Percentiles rank a stretch among this genome's conserved stretches.
Conservation (phyloP, 495 filamentous ascomycete species). For the Daldinia concentrica region DNA sequence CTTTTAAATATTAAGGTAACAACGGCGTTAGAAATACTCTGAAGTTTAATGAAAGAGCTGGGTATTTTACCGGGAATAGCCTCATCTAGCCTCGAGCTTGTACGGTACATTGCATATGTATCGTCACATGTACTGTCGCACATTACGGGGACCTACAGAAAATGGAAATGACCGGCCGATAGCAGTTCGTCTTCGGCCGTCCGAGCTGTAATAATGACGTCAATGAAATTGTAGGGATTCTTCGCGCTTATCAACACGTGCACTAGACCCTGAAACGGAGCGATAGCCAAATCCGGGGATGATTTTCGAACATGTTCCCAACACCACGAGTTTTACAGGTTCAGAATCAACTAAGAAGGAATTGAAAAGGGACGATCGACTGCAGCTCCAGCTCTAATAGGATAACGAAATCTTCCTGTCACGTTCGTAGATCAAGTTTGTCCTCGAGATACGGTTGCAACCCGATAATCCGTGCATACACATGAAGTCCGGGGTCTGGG, state of each 20-base stretch:
- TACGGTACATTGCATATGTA: neutral
- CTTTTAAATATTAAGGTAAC: neutral
- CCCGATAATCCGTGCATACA: constrained; percentile 14
- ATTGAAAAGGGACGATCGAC: constrained; percentile 29
- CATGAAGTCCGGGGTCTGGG: neutral
- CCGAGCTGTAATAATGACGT: constrained; percentile 24
- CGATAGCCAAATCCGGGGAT: constrained; percentile 37
- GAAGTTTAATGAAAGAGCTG: neutral
- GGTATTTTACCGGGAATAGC: constrained; percentile 34
- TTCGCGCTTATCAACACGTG: constrained; percentile 47
- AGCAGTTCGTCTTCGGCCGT: neutral
- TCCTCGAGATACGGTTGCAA: constrained; percentile 15
- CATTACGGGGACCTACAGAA: neutral
- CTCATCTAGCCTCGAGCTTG: constrained; percentile 10
- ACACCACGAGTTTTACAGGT: constrained; percentile 14
- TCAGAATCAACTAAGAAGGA: constrained; percentile 10
- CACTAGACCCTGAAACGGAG: constrained; percentile 34
- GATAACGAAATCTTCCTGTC: constrained; percentile 26
- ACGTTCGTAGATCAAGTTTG: constrained; percentile 30
- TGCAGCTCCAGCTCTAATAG: constrained; percentile 24
- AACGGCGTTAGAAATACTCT: neutral
- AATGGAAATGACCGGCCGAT: constrained; percentile 3
- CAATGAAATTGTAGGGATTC: constrained; percentile 2
- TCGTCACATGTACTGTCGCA: neutral
- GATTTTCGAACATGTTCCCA: constrained; percentile 35